Base-by-base conservation (phyloP, 2,329 filamentous ascomycete genomes). In the Onygena corvina region DNA sequence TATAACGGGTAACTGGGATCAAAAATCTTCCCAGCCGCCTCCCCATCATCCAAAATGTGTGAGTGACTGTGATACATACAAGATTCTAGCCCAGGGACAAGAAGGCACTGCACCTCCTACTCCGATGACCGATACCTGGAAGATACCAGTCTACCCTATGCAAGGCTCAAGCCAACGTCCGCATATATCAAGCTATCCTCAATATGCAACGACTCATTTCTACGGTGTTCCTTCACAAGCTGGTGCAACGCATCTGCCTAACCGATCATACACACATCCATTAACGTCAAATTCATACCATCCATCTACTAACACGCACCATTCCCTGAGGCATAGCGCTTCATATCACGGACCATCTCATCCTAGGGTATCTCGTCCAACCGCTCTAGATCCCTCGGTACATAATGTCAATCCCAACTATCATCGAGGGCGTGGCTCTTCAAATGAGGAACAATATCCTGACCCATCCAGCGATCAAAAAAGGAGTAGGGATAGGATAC, bases 401-500 rank as follows among this genome's bases (percentile, higher is more conserved):
- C 14, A 21, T 21, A 18, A 38, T 21, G 12, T 9, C 34, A 14
- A 18, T 18, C 9, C 14, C 16, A 20, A 20, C 16, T 18, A 18
- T 21, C 16, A 9, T 38, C 18, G 14, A 9, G 9, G n/a, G 9
- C 34, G 34, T 21, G 34, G 18, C 21, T 38, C 34, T 38, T 38
- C 21, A 20, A 16, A 20, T 14, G 34, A 38, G 3, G 34, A 21
- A 3, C 34, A 38, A 21, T 38, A 21, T 16, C 21, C 34, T 18
- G 34, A 38, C 12, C 21, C 14, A 18, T 35, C 52, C 49, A 59
- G 52, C 45, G 56, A 52, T 47, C 51, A 18, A 51, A 53, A 50
- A 53, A 52, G 61, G 23, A 27, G 50, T 9, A 56, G 57, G 18
- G 14, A 38, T 9, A 16, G 34, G 34, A 11, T 38, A 38, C 34